Evolutionary conservation across 176 grass and related monocot genomes (phyloP).

Genomic region (Oryza longistaminata): DNA sequence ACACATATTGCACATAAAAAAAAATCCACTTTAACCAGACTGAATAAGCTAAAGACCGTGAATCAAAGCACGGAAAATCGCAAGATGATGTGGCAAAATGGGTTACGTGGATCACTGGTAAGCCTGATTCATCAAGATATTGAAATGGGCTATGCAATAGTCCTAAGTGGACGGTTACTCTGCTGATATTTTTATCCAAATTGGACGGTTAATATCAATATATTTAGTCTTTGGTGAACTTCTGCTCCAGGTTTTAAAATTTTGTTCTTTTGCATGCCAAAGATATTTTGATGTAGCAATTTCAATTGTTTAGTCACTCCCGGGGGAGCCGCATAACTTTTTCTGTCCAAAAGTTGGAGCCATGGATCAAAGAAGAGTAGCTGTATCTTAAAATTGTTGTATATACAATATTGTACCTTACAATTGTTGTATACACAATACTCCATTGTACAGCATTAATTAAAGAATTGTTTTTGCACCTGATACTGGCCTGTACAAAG

Average conservation of each 20-base stretch:
- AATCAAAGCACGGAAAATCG: background rate
- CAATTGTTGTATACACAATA: background rate
- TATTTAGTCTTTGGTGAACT: conserved; percentile 65
- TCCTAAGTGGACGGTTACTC: background rate
- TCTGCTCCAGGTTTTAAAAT: background rate
- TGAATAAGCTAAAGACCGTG: background rate
- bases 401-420: background rate
- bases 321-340: background rate
- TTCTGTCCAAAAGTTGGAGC: background rate
- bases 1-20: background rate
- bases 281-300: background rate
- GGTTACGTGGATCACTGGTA: background rate
- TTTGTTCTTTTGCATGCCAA: background rate
- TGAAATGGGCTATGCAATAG: background rate
- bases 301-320: background rate
- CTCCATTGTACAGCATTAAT: background rate
- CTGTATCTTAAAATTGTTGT: background rate
- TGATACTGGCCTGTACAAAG: background rate
- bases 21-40: background rate
- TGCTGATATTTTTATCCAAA: no score
- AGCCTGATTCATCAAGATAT: background rate
- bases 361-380: background rate
- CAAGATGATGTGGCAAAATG: background rate
- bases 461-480: background rate
- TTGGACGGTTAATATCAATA: no score